Conservation (phyloP, 108 stramenopile genomes). For the Nitzschia inconspicua region DNA sequence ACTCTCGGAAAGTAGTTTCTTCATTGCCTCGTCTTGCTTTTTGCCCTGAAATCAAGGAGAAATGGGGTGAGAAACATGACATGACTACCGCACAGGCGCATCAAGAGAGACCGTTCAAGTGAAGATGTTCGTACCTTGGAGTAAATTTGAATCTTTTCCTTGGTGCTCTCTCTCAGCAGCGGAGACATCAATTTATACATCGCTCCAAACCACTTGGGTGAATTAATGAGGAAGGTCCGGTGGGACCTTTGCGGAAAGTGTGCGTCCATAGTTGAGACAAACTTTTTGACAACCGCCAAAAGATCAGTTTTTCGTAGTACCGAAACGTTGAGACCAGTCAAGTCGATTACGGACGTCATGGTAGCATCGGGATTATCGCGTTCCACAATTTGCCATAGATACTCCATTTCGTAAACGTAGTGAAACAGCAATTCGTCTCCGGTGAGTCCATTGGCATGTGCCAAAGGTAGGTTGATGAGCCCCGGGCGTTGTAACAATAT, state of each 20-base stretch:
- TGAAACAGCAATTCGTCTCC: constrained; percentile 64
- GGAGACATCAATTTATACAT: constrained; percentile 67
- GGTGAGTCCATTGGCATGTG: constrained; percentile 42
- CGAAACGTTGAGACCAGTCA: constrained; percentile 51
- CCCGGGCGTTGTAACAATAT: constrained; percentile 62
- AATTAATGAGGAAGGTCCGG: constrained; percentile 71
- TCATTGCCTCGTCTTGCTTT: constrained; percentile 4
- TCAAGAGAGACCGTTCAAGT: too few relatives aligned
- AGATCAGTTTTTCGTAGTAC: constrained; percentile 51
- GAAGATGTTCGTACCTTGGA: too few relatives aligned
- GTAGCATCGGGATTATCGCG: constrained; percentile 47
- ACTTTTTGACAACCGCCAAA: constrained; percentile 54
- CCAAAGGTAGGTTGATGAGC: constrained; percentile 38
- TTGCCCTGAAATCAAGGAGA: too few relatives aligned
- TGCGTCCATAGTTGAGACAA: constrained; percentile 58
- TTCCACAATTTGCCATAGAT: constrained; percentile 77
- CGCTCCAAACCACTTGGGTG: constrained; percentile 70
- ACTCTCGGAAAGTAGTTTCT: constrained; percentile 3
- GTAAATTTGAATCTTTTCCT: constrained; percentile 66
- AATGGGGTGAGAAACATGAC: too few relatives aligned
- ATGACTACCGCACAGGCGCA: too few relatives aligned
- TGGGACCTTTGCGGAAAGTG: constrained; percentile 75
- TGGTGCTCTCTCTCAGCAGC: constrained; percentile 65
- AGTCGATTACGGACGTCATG: constrained; percentile 77
- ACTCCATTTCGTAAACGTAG: constrained; percentile 74